Evolutionary conservation across 2,329 filamentous ascomycete genomes (phyloP).

Genomic region (Akanthomyces dipterigenus): DNA sequence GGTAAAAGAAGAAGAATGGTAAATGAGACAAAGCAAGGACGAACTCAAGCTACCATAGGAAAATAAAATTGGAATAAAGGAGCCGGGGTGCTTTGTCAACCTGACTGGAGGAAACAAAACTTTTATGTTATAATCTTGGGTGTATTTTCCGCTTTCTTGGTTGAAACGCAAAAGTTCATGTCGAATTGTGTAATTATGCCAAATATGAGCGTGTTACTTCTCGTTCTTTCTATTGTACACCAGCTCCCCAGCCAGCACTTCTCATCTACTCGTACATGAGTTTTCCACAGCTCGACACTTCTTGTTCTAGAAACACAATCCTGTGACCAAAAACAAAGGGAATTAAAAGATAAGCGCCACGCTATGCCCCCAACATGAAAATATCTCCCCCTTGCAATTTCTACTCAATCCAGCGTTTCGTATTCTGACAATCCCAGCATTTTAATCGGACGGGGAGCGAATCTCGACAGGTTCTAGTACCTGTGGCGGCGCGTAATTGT

Average conservation of each 20-base stretch:
- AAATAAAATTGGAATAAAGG: not conserved
- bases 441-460: constrained; percentile 15
- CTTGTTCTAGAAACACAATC: not conserved
- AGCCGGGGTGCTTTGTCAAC: too few species aligned
- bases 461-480: constrained; percentile 23
- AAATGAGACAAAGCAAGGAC: not conserved
- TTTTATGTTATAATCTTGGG: not conserved
- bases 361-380: constrained; percentile 23
- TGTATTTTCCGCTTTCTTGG: not conserved
- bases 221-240: not conserved
- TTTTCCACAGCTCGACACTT: too few species aligned
- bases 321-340: not conserved
- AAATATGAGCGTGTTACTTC: not conserved
- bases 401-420: not conserved
- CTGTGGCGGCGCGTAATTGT: constrained; percentile 11
- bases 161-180: not conserved
- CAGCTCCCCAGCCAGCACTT: not conserved
- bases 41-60: not conserved
- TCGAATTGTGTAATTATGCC: not conserved
- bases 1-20: not conserved
- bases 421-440: not conserved
- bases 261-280: not conserved
- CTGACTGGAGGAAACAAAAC: not conserved
- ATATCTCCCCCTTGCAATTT: not conserved
- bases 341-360: constrained; percentile 13